Base-by-base conservation (phyloP, 495 filamentous ascomycete species). In the Aspergillus cavernicola region DNA sequence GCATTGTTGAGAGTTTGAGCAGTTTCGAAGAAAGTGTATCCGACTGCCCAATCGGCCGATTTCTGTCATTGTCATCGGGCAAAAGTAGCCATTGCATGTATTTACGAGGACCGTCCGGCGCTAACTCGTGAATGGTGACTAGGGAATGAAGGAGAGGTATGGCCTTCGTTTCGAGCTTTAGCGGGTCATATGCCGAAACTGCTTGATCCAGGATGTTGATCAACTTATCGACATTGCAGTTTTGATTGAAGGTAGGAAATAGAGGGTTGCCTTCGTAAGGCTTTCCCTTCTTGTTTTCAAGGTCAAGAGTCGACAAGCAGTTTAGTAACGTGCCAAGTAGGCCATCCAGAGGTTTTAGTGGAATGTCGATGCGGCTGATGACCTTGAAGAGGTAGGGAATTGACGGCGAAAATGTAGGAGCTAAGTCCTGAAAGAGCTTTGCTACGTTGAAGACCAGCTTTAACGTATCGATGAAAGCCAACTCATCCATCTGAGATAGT, bases 381-480 rank as follows among this genome's bases (percentile, higher is more conserved):
- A 96, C 80, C 50, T 82, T 85, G 53, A 93, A 72, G 11, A 98
- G 82, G 49, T 80, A 77, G 3, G 85, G 80, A 28, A 95, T 78
- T 0, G 87, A 84, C 13, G 75, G 67, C 0, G 82, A 80, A 64
- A 95, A 95, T 1, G 74, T 66, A 16, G 62, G 65, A 19, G 74
- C 62, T 11, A 85, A 72, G 45, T 83, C 73, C 0, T 85, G 81
- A 59, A 82, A 85, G 57, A 85, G 81, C 62, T 90, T 83, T 5
- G 83, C 85, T 33, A 96, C 70, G 66, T 96, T 97, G 72, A 95
- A 98, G 6, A 96, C 68, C 37, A 98, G 75, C 62, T 97, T 96
- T 11, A 95, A 70, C 1, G 85, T 90, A 62, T 98, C 95, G 0
- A 74, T 79, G 4, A 98, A 73, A 7, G 90, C 92, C 77, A 92